Evolutionary conservation across 2,329 filamentous ascomycete genomes (phyloP).

Genomic region (Alternaria gaisen): DNA sequence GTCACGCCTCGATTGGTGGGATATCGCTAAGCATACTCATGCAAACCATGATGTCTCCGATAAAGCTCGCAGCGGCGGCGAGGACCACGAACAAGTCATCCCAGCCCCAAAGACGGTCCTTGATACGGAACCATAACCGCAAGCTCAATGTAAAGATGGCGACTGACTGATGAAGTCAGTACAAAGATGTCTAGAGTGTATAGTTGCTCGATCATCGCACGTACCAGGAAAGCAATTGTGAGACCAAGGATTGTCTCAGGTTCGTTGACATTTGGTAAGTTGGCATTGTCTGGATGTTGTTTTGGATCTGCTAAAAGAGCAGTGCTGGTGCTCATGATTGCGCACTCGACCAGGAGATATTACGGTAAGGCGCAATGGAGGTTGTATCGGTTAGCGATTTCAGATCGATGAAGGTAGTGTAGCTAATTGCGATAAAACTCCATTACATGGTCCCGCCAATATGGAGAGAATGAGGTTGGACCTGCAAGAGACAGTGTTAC

Average conservation of each 20-base stretch:
- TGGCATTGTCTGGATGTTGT: constrained; percentile 37
- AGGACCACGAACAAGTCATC: constrained; percentile 48
- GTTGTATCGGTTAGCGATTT: constrained; percentile 1
- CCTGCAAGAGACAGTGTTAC: background rate
- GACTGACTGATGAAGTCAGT: constrained; percentile 27
- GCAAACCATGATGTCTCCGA: constrained; percentile 42
- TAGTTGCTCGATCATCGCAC: constrained; percentile 10
- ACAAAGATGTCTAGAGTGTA: background rate
- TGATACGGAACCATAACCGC: constrained; percentile 43
- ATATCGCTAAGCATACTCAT: constrained; percentile 35
- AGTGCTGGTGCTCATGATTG: constrained; percentile 7
- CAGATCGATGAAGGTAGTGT: constrained; percentile 1
- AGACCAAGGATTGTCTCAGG: constrained; percentile 41
- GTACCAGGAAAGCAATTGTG: constrained; percentile 42
- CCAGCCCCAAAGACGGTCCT: constrained; percentile 45
- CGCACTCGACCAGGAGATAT: background rate
- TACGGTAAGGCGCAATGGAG: background rate
- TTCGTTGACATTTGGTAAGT: constrained; percentile 41
- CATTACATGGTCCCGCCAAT: constrained; percentile 13
- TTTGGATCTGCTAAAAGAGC: constrained; percentile 12
- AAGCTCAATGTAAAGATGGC: constrained; percentile 39
- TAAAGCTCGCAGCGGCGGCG: constrained; percentile 32
- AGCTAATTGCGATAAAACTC: constrained; percentile 6
- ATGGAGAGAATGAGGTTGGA: constrained; percentile 2
- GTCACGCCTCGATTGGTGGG: background rate